These are phyloP conservation scores for Aspergillus steynii DNA, from an alignment of 495 filamentous ascomycete species.

Conservation along the genomic window DNA sequence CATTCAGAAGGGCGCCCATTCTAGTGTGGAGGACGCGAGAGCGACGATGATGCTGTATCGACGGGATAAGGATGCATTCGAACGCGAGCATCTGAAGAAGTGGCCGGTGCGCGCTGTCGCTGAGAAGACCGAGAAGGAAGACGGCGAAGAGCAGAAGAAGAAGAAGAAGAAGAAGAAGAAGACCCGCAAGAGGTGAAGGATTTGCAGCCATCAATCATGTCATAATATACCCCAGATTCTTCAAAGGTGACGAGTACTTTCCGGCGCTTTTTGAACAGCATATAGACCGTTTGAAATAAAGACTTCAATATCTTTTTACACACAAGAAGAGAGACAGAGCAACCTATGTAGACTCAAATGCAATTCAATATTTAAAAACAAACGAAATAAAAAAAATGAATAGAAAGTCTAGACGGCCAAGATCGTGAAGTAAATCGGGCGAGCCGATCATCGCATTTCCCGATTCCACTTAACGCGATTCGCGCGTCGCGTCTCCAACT, in stretches of 20 bases:
- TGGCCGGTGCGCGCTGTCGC: slow-evolving; percentile 52
- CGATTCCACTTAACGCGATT: slow-evolving; percentile 6
- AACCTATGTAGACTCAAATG: too few species aligned
- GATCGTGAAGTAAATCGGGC: background rate
- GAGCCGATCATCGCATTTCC: background rate
- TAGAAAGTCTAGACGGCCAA: background rate
- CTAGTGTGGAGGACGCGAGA: slow-evolving; percentile 82
- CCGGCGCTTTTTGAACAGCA: background rate
- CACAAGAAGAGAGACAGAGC: background rate
- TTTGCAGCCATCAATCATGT: slow-evolving; percentile 8
- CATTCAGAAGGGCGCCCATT: slow-evolving; percentile 77
- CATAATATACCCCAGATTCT: slow-evolving; percentile 32
- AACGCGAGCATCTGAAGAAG: slow-evolving; percentile 69
- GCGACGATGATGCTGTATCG: slow-evolving; percentile 86
- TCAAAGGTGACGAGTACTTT: slow-evolving; percentile 9
- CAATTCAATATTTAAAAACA: too few species aligned
- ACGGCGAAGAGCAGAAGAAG: slow-evolving; percentile 42
- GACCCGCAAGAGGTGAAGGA: slow-evolving; percentile 46
- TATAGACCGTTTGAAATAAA: background rate
- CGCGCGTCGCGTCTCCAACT: slow-evolving; percentile 5
- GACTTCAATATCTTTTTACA: background rate
- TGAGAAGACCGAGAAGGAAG: slow-evolving; percentile 39
- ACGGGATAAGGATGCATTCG: slow-evolving; percentile 77
- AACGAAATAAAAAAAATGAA: too few species aligned
- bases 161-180: slow-evolving; percentile 58